Conservation (phyloP, 1,284 basidiomycete genomes). For the Porogramme epimiltina region DNA sequence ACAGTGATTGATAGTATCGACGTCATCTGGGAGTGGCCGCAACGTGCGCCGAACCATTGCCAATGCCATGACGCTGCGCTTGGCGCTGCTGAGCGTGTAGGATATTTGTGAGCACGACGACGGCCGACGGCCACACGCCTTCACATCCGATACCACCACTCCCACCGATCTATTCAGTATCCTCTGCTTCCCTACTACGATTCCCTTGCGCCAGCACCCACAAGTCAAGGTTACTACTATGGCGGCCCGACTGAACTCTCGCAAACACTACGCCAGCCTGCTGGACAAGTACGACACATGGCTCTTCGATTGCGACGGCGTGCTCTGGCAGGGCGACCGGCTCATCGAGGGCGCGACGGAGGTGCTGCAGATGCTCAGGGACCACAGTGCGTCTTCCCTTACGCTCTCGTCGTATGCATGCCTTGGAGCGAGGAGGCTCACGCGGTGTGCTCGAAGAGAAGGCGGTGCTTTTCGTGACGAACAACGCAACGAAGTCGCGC, state of each 20-base stretch:
- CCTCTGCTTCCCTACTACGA: background rate
- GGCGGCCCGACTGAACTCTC: constrained; percentile 32
- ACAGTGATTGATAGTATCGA: too few relatives aligned
- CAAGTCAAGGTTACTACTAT: constrained; percentile 7
- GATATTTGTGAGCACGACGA: too few relatives aligned
- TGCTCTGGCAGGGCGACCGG: constrained; percentile 88
- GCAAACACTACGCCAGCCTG: constrained; percentile 56
- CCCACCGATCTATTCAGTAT: background rate
- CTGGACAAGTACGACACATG: constrained; percentile 88
- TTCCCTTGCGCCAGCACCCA: background rate
- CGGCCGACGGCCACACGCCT: background rate
- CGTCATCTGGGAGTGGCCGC: too few relatives aligned
- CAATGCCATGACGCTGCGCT: too few relatives aligned
- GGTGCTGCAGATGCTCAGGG: constrained; percentile 69
- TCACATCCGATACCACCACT: background rate
- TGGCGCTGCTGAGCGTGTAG: too few relatives aligned
- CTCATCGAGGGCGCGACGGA: constrained; percentile 79
- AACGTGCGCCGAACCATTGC: too few relatives aligned
- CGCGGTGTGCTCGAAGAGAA: constrained; percentile 58
- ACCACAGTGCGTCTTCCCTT: constrained; percentile 40
- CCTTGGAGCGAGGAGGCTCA: too few relatives aligned
- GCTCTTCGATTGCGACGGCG: constrained; percentile 97
- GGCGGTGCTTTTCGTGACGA: constrained; percentile 92
- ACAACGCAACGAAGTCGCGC: constrained; percentile 96
- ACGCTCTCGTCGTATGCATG: too few relatives aligned